Base-by-base conservation (phyloP, 2,329 filamentous ascomycete genomes). In the Fusarium ramigenum region DNA sequence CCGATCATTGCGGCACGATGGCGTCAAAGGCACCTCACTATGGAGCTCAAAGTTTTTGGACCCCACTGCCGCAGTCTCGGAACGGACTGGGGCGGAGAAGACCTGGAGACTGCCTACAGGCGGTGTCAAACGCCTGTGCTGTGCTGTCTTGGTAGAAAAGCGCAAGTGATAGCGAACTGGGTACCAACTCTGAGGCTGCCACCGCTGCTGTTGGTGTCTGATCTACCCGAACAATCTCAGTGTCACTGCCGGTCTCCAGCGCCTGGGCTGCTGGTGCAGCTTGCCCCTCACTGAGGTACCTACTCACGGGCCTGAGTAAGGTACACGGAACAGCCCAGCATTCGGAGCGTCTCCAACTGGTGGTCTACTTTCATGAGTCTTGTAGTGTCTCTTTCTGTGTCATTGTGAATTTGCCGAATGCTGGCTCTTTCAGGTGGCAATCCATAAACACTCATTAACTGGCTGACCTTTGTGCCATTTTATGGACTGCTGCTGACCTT, bases 251-350 rank as follows among this genome's bases (percentile, higher is more conserved):
- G 11, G 34, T 57, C 60, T 43, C 25, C 34, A 36, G 15, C 34
- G 34, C 34, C 34, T 36, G 34, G 34, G 34, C 34, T 36, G 34
- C 50, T 46, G 44, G 60, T 46, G 37, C 28, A 69, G 69, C 60
- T 61, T 72, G 70, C 69, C 70, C 69, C 69, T 73, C 69, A 66
- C 52, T 36, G 34, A 52, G 30, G n/a, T 25, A 52, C 49, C n/a
- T 52, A 19, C 57, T 69, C 69, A 61, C 52, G 58, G 53, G 60
- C 64, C 69, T 56, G 63, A 44, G 49, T 54, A 54, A 58, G 32
- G 18, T 28, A 21, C 37, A 42, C 40, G 46, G 58, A 49, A 60
- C 43, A 69, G 46, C 43, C 36, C 50, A 21, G 34, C 34, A 28
- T 28, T 47, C 62, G 52, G 57, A 66, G 30, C 46, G 49, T 54